Base-by-base conservation (phyloP, 140 eudicot species). In the Oenanthe javanica region DNA sequence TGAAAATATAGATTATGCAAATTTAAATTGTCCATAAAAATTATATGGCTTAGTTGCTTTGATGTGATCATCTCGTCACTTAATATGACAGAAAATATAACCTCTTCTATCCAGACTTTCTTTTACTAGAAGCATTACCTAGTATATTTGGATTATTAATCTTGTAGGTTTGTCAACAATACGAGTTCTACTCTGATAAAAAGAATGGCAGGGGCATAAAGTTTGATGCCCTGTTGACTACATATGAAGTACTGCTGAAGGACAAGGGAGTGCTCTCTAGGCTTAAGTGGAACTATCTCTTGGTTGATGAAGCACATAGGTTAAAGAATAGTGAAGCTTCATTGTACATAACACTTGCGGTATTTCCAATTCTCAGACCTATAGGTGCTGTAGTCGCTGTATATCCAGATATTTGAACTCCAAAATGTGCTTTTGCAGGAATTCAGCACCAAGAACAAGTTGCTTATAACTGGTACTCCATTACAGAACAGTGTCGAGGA, bases 241-340 rank as follows among this genome's bases (percentile, higher is more conserved):
- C 99, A 13, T 96, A 96, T 87, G 99, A 96, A 89, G 99, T 96
- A 51, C 69, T 96, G 81, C 79, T 96, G 72, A 96, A 96, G 89
- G 99, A 96, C 85, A 96, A 93, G 81, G 86, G 78, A 11, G 99
- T 93, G 74, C 89, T 96, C 66, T 96, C 99, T 72, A 96, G 90
- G 80, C 90, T 96, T 54, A 96, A 87, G 86, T 96, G 99, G 99
- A 93, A 87, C 84, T 96, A 96, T 85, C 99, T 96, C 81, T 93
- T 96, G 99, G 97, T 96, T 82, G 99, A 96, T 88, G 99, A 96
- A 87, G 99, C 99, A 79, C 99, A 96, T 82, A 86, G 99, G 85
- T 87, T 96, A 80, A 96, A 96, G 89, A 96, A 96, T 80, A 91
- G 99, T 74, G 99, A 96, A 88, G 99, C 99, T 50, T 90, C 98